Evolutionary conservation across 2,329 filamentous ascomycete species (phyloP).

Genomic region (Ceratocystis alfenasii): DNA sequence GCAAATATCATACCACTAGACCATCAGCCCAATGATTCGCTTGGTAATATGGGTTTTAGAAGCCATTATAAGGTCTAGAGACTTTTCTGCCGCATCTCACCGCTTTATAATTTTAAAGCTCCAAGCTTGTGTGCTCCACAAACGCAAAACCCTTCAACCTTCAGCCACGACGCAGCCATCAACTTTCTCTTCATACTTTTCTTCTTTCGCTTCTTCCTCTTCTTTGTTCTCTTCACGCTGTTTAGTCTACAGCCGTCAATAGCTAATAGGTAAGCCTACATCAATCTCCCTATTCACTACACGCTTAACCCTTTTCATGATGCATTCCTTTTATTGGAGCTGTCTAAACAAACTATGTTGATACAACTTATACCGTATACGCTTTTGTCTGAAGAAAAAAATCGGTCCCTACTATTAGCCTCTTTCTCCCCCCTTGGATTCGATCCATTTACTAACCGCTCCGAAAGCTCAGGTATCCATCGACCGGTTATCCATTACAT

Average conservation of each 20-base stretch:
- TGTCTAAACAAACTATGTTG: slow-evolving; percentile 55
- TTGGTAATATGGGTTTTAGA: not conserved
- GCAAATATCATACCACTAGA: slow-evolving; percentile 24
- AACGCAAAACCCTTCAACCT: slow-evolving; percentile 14
- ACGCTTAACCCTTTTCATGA: slow-evolving; percentile 30
- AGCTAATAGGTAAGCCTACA: slow-evolving; percentile 10
- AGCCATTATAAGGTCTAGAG: not conserved
- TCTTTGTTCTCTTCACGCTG: slow-evolving; percentile 6
- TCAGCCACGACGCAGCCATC: not conserved
- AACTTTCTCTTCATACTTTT: not conserved
- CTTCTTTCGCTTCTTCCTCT: not conserved
- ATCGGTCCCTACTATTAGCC: not conserved
- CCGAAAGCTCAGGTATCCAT: slow-evolving; percentile 5
- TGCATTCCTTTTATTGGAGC: slow-evolving; percentile 57
- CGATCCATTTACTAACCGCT: slow-evolving; percentile 13
- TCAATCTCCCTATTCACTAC: not conserved
- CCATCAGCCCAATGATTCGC: slow-evolving; percentile 19
- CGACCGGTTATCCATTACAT: not conserved
- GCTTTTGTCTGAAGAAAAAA: slow-evolving; percentile 33
- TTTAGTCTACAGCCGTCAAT: not conserved
- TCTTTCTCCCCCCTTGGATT: slow-evolving; percentile 23
- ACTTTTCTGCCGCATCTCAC: not conserved
- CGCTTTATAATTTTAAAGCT: not conserved
- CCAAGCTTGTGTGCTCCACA: slow-evolving; percentile 5
- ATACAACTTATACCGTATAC: slow-evolving; percentile 47